Conservation (phyloP, 441 rosid genomes). For the Bocquillonia castaneifolia region DNA sequence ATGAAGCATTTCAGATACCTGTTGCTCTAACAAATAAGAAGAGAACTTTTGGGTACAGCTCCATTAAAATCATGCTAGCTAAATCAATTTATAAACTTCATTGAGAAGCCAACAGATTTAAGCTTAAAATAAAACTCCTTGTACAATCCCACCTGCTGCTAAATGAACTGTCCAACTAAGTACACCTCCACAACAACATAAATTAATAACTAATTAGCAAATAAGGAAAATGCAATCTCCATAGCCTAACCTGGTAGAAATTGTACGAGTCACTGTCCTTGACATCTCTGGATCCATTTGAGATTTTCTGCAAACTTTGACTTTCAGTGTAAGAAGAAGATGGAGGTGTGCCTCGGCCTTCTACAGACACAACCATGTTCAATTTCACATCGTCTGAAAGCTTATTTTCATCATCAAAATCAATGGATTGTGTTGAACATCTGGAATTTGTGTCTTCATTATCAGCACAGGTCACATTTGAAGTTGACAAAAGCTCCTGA, state of each 20-base stretch:
- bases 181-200: background rate
- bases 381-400: constrained; percentile 22
- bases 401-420: constrained; percentile 33
- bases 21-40: constrained; percentile 4
- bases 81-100: background rate
- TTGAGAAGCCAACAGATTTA: background rate
- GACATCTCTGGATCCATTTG: constrained; percentile 34
- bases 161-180: background rate
- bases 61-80: constrained; percentile 7
- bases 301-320: constrained; percentile 29
- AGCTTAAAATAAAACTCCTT: background rate
- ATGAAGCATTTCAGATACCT: background rate
- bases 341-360: constrained; percentile 33
- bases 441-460: constrained; percentile 23
- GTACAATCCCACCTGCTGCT: background rate
- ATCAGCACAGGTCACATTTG: constrained; percentile 32
- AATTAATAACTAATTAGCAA: background rate
- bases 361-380: constrained; percentile 33
- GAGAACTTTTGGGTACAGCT: background rate
- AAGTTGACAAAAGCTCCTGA: constrained; percentile 21
- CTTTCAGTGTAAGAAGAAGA: constrained; percentile 44
- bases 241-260: constrained; percentile 76
- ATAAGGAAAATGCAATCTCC: constrained; percentile 13
- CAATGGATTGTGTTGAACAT: constrained; percentile 21
- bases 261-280: constrained; percentile 59